Conservation (phyloP, 2,329 filamentous ascomycete species). For the Coniella lustricola region DNA sequence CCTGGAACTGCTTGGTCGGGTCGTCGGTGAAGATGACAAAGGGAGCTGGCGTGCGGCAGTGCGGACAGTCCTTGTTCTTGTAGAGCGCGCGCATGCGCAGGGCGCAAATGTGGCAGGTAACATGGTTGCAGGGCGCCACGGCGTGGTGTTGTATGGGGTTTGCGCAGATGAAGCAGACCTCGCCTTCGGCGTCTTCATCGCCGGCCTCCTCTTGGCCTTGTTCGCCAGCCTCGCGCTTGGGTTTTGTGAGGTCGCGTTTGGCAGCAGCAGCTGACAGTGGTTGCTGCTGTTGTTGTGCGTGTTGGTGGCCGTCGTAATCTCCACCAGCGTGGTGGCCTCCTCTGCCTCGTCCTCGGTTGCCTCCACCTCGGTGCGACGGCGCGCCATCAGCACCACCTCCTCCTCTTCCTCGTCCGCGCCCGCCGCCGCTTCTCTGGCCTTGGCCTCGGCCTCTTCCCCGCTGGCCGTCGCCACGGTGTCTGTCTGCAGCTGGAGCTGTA, state of each 20-base stretch:
- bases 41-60: slow-evolving; percentile 72
- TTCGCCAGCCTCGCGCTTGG: slow-evolving; percentile 8
- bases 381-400: slow-evolving; percentile 24
- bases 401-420: slow-evolving; percentile 33
- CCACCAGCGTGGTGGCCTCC: slow-evolving; percentile 14
- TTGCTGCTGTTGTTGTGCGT: too few relatives aligned
- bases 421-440: slow-evolving; percentile 36
- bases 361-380: slow-evolving; percentile 28
- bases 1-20: slow-evolving; percentile 71
- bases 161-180: slow-evolving; percentile 97
- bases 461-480: slow-evolving; percentile 26
- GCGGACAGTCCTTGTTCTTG: slow-evolving; percentile 93
- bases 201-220: neutral
- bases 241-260: slow-evolving; percentile 9
- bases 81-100: slow-evolving; percentile 87
- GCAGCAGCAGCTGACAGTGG: slow-evolving; percentile 6
- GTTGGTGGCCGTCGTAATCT: too few relatives aligned
- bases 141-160: slow-evolving; percentile 82
- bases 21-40: slow-evolving; percentile 93
- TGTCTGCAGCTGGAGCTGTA: slow-evolving; percentile 18
- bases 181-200: slow-evolving; percentile 49
- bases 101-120: slow-evolving; percentile 93
- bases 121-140: slow-evolving; percentile 89
- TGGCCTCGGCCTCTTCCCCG: slow-evolving; percentile 37
- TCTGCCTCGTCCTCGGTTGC: slow-evolving; percentile 29